Conservation (phyloP, 1,284 basidiomycete species). For the Heimioporus retisporus region DNA sequence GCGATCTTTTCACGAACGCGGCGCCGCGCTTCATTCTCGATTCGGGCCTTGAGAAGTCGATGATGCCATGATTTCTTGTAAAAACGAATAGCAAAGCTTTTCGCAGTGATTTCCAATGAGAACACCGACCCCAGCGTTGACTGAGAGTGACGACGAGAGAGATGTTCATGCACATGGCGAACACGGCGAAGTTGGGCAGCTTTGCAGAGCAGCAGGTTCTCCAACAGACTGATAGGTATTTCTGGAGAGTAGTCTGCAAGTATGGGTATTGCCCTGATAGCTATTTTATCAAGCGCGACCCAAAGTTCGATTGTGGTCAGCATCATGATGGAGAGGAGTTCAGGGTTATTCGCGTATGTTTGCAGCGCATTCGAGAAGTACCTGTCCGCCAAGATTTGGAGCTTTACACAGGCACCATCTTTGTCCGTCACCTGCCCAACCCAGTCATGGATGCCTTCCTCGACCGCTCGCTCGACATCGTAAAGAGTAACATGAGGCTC, state of each 20-base stretch:
- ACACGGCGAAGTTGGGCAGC: slow-evolving; percentile 39
- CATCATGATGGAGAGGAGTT: slow-evolving; percentile 55
- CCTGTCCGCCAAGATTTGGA: slow-evolving; percentile 34
- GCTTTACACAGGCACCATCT: slow-evolving; percentile 11
- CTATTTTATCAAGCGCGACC: slow-evolving; percentile 26
- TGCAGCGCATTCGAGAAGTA: slow-evolving; percentile 41
- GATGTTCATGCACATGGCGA: slow-evolving; percentile 37
- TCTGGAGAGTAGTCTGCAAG: slow-evolving; percentile 58
- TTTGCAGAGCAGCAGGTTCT: slow-evolving; percentile 51
- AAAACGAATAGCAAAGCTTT: slow-evolving; percentile 44
- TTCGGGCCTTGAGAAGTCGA: slow-evolving; percentile 29
- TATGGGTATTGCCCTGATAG: slow-evolving; percentile 44
- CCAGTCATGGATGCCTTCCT: slow-evolving; percentile 42
- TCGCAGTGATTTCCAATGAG: slow-evolving; percentile 7
- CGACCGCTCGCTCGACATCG: slow-evolving; percentile 46
- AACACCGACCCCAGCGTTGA: slow-evolving; percentile 33
- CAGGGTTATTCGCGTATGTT: slow-evolving; percentile 47
- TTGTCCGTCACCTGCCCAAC: slow-evolving; percentile 19
- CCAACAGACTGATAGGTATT: slow-evolving; percentile 47
- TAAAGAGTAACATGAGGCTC: slow-evolving; percentile 35
- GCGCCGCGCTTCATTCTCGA: too few species aligned
- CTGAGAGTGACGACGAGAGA: slow-evolving; percentile 37
- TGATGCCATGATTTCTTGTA: slow-evolving; percentile 31
- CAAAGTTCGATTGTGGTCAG: slow-evolving; percentile 56
- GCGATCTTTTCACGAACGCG: too few species aligned